Evolutionary conservation across 352 stramenopile species (phyloP).

Genomic region (Thraustotheca clavata): DNA sequence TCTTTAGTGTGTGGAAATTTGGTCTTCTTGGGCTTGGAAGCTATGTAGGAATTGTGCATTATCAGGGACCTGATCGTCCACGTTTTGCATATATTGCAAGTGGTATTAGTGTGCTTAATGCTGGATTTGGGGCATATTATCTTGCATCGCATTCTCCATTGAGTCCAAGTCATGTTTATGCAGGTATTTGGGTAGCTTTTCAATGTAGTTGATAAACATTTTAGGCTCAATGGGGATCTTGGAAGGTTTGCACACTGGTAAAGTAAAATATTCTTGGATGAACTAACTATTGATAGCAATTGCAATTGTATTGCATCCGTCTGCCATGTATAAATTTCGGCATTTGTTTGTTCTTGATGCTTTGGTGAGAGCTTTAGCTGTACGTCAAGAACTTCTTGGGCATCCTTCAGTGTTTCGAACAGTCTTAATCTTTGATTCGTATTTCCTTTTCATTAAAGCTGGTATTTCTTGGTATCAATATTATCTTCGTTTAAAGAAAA

Average conservation of each 20-base stretch:
- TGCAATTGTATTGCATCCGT: background rate
- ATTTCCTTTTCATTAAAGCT: background rate
- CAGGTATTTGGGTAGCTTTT: too few relatives aligned
- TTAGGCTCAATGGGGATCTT: conserved; percentile 12
- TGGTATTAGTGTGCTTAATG: background rate
- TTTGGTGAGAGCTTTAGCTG: background rate
- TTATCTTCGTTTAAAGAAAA: background rate
- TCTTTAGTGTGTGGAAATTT: background rate
- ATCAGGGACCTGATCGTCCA: background rate
- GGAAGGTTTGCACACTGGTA: conserved; percentile 10
- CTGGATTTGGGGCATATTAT: background rate
- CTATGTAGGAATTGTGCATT: background rate
- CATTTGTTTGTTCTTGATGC: conserved; percentile 5
- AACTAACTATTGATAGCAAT: background rate
- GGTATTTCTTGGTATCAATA: background rate
- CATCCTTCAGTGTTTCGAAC: background rate
- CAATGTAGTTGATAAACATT: too few relatives aligned
- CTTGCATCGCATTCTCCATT: background rate
- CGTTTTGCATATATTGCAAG: background rate
- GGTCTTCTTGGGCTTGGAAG: background rate
- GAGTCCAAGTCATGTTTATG: conserved; percentile 14
- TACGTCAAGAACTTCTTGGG: background rate
- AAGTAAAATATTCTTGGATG: background rate
- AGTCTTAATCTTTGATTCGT: background rate
- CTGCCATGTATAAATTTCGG: background rate